Base-by-base conservation (phyloP, 306 rosid genomes). In the Mimosa bimucronata region DNA sequence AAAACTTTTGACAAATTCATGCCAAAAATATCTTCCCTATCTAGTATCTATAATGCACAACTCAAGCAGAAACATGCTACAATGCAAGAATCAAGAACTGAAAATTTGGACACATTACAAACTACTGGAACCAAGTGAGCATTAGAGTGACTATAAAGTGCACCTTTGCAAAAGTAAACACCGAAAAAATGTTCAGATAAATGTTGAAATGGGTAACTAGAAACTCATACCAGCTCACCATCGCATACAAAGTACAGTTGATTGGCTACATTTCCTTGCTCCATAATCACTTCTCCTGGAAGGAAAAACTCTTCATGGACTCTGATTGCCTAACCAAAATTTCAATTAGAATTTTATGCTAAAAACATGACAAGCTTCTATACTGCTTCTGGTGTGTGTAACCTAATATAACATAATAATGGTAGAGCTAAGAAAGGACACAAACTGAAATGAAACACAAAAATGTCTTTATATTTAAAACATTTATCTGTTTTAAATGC, bases 251-350 rank as follows among this genome's bases (percentile, higher is more conserved):
- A 78, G 61, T 89, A 91, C 30, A 91, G 85, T 70, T 89, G 87
- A 84, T 89, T 88, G 18, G 86, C 77, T 30, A 87, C 81, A 71
- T 79, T 79, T 68, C 90, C 96, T 71, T 84, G 87, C 77, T 87
- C 93, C 80, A 85, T 37, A 60, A 89, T 84, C 81, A 87, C 85
- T 87, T 89, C 90, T 67, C 83, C 89, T 18, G 87, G 96, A 60
- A 91, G 85, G 83, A 87, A 91, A 81, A 91, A 84, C 83, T 91
- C 93, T 74, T 89, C 93, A 13, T 83, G 86, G 30, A 87, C 88
- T 85, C 67, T 84, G 79, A 82, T 81, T 45, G 90, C 90, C 96
- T 91, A 81, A 83, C 73, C 53, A 73, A 28, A 74, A 73, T 55
- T 61, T 53, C 34, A 58, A 67, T 79, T n/a, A 79, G 18, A 61